phyloP scores from a whole-genome alignment of 2,329 filamentous ascomycete species.

The Pseudogymnoascus sp. region DNA sequence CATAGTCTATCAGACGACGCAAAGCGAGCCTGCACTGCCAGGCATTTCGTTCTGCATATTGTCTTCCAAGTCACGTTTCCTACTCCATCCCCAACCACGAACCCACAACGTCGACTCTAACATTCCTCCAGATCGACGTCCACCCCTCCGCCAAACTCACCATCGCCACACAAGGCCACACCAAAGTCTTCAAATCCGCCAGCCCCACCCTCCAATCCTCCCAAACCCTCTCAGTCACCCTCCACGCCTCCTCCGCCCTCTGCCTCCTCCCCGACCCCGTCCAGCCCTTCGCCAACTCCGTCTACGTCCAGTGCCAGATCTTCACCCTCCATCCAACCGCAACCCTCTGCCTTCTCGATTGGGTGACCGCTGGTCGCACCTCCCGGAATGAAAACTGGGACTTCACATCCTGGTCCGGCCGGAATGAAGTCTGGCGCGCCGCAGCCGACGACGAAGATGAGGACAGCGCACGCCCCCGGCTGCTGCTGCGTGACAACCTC shows the following conservation, averaged over 20 bases:
- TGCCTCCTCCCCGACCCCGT: slow-evolving; percentile 83
- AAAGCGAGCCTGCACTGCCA: too few species aligned
- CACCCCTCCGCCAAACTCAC: slow-evolving; percentile 59
- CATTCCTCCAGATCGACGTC: slow-evolving; percentile 48
- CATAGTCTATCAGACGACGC: background rate
- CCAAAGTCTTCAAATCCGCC: slow-evolving; percentile 87
- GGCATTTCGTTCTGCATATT: background rate
- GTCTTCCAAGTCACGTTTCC: background rate
- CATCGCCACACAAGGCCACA: slow-evolving; percentile 70
- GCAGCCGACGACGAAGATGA: slow-evolving; percentile 19
- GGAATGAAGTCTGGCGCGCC: slow-evolving; percentile 76
- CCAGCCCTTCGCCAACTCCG: slow-evolving; percentile 79
- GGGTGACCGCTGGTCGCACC: slow-evolving; percentile 82
- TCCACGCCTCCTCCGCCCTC: slow-evolving; percentile 48
- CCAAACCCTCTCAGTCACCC: slow-evolving; percentile 48
- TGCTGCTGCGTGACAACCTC: slow-evolving; percentile 81
- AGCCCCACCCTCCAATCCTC: slow-evolving; percentile 49
- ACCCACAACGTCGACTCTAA: background rate
- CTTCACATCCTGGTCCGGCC: slow-evolving; percentile 69
- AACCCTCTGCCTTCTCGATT: slow-evolving; percentile 79
- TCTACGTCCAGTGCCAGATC: slow-evolving; percentile 77
- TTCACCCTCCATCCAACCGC: slow-evolving; percentile 57
- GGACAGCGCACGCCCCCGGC: slow-evolving; percentile 42
- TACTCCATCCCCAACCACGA: background rate
- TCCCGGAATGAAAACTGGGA: slow-evolving; percentile 88